Conservation (phyloP, 2,329 filamentous ascomycete genomes). For the Curvularia spicifera region DNA sequence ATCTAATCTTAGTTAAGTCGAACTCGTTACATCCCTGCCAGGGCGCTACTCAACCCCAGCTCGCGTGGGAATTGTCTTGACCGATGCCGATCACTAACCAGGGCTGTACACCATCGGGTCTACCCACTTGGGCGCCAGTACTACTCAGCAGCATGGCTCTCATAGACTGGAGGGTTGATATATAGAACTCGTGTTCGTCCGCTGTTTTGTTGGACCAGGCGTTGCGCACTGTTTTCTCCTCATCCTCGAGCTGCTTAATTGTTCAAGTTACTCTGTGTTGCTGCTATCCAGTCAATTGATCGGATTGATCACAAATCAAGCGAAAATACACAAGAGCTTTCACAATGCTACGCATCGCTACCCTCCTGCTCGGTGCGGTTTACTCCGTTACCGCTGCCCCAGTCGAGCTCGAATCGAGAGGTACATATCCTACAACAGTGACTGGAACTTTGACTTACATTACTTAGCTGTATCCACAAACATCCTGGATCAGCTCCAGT, state of each 20-base stretch:
- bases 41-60: conserved; percentile 2
- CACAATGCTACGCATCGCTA: conserved; percentile 26
- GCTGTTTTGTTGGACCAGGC: neutral
- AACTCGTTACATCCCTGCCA: conserved; percentile 1
- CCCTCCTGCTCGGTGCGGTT: conserved; percentile 29
- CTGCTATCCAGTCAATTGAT: neutral
- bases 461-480: conserved; percentile 48
- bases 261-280: neutral
- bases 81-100: conserved; percentile 5
- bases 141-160: neutral
- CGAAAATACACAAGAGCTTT: conserved; percentile 14
- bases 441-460: neutral
- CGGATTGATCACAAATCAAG: neutral
- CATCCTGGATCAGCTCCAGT: conserved; percentile 51
- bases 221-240: neutral
- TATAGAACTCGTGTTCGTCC: conserved; percentile 2
- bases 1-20: conserved; percentile 15
- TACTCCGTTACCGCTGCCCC: conserved; percentile 35
- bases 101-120: conserved; percentile 1
- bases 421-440: conserved; percentile 21
- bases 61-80: conserved; percentile 3
- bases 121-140: conserved; percentile 2
- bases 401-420: conserved; percentile 37
- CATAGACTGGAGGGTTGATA: neutral
- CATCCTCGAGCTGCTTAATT: neutral